phyloP scores from a whole-genome alignment of 495 filamentous ascomycete genomes.

The Xylaria sp. region DNA sequence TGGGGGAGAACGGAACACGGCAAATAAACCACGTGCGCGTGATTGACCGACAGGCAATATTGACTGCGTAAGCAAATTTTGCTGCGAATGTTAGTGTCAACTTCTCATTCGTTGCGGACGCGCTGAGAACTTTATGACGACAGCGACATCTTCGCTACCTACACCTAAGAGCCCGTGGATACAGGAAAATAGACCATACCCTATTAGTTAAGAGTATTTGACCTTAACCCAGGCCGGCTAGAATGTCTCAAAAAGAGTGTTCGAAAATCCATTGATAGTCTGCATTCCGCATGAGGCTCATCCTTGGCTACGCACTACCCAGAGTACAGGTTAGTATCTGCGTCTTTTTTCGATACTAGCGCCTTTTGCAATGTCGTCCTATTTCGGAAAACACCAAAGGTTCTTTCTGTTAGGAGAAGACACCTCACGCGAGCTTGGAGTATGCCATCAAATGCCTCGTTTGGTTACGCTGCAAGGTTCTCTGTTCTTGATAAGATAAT shows the following conservation, averaged over 20 bases:
- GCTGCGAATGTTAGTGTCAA: background rate
- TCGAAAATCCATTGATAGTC: conserved; percentile 15
- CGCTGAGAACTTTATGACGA: conserved; percentile 13
- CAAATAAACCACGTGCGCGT: conserved; percentile 22
- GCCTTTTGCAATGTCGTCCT: background rate
- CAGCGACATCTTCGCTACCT: background rate
- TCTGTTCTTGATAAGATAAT: background rate
- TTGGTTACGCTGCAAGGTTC: conserved; percentile 2
- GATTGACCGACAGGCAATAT: conserved; percentile 15
- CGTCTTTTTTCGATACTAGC: conserved; percentile 22
- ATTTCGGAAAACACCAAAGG: background rate
- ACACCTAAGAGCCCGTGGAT: background rate
- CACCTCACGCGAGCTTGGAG: background rate
- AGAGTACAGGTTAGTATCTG: conserved; percentile 6
- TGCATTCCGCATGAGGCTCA: conserved; percentile 22
- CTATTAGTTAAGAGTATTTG: background rate
- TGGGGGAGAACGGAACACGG: conserved; percentile 24
- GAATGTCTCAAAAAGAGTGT: conserved; percentile 15
- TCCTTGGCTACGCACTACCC: conserved; percentile 21
- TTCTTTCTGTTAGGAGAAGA: background rate
- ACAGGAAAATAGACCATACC: background rate
- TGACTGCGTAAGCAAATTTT: background rate
- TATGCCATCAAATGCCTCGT: background rate
- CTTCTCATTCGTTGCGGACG: background rate
- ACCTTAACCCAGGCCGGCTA: conserved; percentile 10